Conservation (phyloP, 2,329 filamentous ascomycete genomes). For the Westerdykella sp. region DNA sequence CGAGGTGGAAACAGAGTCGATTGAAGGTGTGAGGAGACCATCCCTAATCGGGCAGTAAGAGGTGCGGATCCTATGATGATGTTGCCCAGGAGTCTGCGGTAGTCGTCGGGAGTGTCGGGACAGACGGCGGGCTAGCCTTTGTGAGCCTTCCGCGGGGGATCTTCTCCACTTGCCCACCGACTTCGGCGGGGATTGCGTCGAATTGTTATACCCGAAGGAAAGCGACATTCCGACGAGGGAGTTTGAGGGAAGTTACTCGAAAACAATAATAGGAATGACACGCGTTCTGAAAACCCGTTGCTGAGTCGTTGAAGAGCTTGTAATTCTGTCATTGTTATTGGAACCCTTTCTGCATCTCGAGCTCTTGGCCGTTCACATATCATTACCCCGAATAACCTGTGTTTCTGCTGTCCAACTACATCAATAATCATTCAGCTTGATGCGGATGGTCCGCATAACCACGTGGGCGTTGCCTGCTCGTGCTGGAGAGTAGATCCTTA, state of each 20-base stretch:
- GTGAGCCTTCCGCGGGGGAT: background rate
- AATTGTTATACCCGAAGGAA: background rate
- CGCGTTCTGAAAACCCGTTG: too few species aligned
- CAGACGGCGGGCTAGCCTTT: background rate
- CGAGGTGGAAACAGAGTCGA: slow-evolving; percentile 6
- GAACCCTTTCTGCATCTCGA: too few species aligned
- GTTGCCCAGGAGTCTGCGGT: too few species aligned
- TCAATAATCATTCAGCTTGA: background rate
- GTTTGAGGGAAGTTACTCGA: background rate
- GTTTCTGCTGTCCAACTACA: background rate
- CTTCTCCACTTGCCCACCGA: slow-evolving; percentile 2
- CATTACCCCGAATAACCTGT: background rate
- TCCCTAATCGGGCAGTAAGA: too few species aligned
- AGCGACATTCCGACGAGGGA: background rate
- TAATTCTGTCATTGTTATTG: too few species aligned
- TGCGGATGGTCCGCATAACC: background rate
- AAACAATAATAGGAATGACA: background rate
- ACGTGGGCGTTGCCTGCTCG: background rate
- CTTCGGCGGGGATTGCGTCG: background rate
- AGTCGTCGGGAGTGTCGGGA: background rate
- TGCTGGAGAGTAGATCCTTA: slow-evolving; percentile 38
- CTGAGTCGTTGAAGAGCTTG: too few species aligned
- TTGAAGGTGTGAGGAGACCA: background rate
- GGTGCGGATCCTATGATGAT: too few species aligned
- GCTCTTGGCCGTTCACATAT: too few species aligned